Base-by-base conservation (phyloP, 2,329 filamentous ascomycete species). In the Paradendryphiella salina region DNA sequence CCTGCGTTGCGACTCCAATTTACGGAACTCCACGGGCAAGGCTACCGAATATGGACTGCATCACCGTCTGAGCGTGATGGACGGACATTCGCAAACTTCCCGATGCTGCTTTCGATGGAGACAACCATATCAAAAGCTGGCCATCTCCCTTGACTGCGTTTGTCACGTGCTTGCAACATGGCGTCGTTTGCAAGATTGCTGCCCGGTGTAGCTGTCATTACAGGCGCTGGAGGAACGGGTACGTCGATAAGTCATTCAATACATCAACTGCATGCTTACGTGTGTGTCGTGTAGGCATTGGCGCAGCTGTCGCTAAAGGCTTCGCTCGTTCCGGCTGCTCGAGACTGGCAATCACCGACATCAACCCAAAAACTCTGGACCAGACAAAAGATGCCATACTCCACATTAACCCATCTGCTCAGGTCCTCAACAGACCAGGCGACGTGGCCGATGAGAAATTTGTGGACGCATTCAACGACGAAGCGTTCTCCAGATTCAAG, bases 301-400 rank as follows among this genome's bases (percentile, higher is more conserved):
- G 82, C 2, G 78, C 77, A 2, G 80, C 81, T 1, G 77, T 81
- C 1, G 78, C 67, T 8, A 76, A 68, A 49, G 79, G 75, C 0
- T 82, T 85, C 60, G 80, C 75, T 1, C 67, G 64, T 2, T 76
- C 77, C 0, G 81, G 81, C 10, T 82, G 80, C 61, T 65, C 74
- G 0, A 71, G 70, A n/a, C 73, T 84, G 10, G 79, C 77, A 37
- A 79, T 85, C 41, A 82, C 80, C 10, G 82, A 84, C 56, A 69
- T 82, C 46, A 65, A 67, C 18, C 76, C 80, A 52, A 61, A 59
- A 2, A 59, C 57, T 1, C 72, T 78, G 0, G 67, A 80, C 5
- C 59, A 74, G 3, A 70, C 66, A 3, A 62, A 54, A 46, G 51
- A 59, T 29, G 50, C 58, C 10, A 63, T 68, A 9, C 34, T 63